These are phyloP conservation scores for Albifimbria verrucaria DNA, from an alignment of 2,329 filamentous ascomycete species.

Conservation along the genomic window DNA sequence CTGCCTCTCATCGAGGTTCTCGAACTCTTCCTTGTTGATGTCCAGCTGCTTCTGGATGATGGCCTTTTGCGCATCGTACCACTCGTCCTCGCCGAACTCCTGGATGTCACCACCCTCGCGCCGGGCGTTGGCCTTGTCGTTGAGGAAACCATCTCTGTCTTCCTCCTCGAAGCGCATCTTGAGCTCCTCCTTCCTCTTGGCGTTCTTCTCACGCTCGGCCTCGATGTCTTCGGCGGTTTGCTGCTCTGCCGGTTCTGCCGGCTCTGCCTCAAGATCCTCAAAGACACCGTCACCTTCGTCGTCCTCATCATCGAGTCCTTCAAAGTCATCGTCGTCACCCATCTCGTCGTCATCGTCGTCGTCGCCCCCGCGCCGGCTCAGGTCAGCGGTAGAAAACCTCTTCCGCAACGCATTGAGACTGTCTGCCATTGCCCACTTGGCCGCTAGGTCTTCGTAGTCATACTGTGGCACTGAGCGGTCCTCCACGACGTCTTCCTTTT, in stretches of 20 bases:
- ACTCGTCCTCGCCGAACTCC: constrained; percentile 95
- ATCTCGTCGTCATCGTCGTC: constrained; percentile 45
- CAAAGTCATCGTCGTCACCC: constrained; percentile 54
- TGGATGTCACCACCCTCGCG: constrained; percentile 66
- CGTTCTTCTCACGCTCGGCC: constrained; percentile 86
- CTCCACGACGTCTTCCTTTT: constrained; percentile 70
- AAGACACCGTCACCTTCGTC: constrained; percentile 77
- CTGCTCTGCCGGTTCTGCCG: constrained; percentile 35
- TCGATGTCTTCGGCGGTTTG: constrained; percentile 59
- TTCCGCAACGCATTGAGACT: constrained; percentile 71
- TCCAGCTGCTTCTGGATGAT: constrained; percentile 91
- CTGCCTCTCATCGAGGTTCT: constrained; percentile 79
- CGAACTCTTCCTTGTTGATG: constrained; percentile 94
- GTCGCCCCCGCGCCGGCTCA: constrained; percentile 33
- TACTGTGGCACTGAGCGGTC: constrained; percentile 76
- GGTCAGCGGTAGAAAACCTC: constrained; percentile 70
- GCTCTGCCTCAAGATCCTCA: constrained; percentile 68
- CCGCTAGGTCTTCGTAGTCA: constrained; percentile 76
- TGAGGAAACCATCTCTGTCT: constrained; percentile 92
- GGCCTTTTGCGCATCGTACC: constrained; percentile 97
- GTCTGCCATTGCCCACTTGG: constrained; percentile 80
- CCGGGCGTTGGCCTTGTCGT: constrained; percentile 77
- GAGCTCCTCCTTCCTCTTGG: constrained; percentile 88
- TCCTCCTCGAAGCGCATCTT: constrained; percentile 95
- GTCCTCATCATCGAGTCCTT: constrained; percentile 65